Conservation (phyloP, 768 basidiomycete genomes). For the Atractiella rhizophila region DNA sequence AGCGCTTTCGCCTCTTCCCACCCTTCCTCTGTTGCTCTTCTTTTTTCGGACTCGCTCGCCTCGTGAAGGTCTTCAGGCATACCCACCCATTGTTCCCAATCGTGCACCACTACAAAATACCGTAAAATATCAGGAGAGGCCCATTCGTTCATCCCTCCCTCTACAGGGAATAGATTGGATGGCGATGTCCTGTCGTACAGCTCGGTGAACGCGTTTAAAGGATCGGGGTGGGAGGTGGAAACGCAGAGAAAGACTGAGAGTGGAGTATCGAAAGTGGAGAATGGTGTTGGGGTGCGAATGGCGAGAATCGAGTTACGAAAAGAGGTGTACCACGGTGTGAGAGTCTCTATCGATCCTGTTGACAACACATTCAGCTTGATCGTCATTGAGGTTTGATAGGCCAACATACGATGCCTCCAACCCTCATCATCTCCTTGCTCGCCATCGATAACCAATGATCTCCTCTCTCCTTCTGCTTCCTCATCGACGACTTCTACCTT, state of each 20-base stretch:
- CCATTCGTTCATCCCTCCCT: neutral
- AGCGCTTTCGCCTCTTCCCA: conserved; percentile 4
- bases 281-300: conserved; percentile 10
- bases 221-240: conserved; percentile 17
- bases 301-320: conserved; percentile 11
- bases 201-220: conserved; percentile 16
- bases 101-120: conserved; percentile 19
- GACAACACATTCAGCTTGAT: neutral
- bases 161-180: conserved; percentile 7
- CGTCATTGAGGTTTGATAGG: neutral
- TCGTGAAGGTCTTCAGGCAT: conserved; percentile 7
- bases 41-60: neutral
- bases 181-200: conserved; percentile 15
- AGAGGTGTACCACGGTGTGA: conserved; percentile 17
- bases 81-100: no score
- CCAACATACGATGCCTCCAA: neutral
- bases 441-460: conserved; percentile 4
- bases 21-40: neutral
- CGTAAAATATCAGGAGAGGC: conserved; percentile 12
- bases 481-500: conserved; percentile 4
- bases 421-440: neutral
- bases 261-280: conserved; percentile 18
- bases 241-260: conserved; percentile 15
- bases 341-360: conserved; percentile 7
- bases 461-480: no score